Base-by-base conservation (phyloP, 495 filamentous ascomycete genomes). In the Podospora fimiseda region DNA sequence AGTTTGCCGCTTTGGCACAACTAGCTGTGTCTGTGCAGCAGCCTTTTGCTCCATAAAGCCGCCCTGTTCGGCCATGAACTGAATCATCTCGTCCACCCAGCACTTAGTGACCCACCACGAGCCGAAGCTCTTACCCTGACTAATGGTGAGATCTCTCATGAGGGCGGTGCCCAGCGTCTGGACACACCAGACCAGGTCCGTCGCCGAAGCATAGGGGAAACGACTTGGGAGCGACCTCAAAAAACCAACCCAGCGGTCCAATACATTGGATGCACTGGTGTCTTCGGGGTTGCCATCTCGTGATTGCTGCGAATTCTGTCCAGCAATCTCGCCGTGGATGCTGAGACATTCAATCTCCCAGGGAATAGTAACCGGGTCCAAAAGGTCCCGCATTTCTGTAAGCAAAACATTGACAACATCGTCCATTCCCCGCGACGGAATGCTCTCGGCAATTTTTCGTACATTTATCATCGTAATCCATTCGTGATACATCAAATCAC, bases 101-200 rank as follows among this genome's bases (percentile, higher is more conserved):
- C 91, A 89, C 64, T 96, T 95, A n/a, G 89, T 90, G 49, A 96
- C 86, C 90, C 93, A 96, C 93, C 93, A 98, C 1, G 88, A 84
- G 13, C 89, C 89, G 62, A 96, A 98, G 60, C 88, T 95, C 53
- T 83, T 80, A 9, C 87, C 89, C 53, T 87, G 83, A 20, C 79
- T 79, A 19, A 96, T 82, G 7, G 92, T 96, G 51, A 92, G 76
- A 59, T 91, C 88, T 38, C 88, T 76, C 64, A 92, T 73, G 6
- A 85, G 81, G 9, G 85, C 80, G 1, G 82, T 84, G 15, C 86
- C 80, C 15, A 90, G 69, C 21, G 80, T 76, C 51, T 84, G 80
- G 19, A 89, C 79, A 55, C 81, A 86, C 64, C 81, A 80, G 16
- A 90, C 75, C 39, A 92, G 76, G 43, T 81, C 86, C 38, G 70